Conservation (phyloP, 768 basidiomycete species). For the Lactarius sanguifluus region DNA sequence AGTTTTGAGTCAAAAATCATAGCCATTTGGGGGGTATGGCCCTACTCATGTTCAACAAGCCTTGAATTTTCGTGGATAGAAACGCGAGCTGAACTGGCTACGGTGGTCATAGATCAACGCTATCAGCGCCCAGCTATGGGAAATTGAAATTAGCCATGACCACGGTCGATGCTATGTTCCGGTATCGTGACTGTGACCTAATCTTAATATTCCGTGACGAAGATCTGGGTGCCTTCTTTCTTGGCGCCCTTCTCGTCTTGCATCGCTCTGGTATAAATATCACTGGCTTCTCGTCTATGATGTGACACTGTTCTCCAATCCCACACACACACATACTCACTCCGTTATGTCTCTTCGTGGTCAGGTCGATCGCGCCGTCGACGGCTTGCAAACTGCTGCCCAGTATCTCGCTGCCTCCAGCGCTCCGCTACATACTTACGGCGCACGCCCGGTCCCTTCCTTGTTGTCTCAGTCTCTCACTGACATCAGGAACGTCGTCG, state of each 20-base stretch:
- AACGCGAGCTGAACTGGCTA: not conserved
- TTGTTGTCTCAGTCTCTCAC: constrained; percentile 8
- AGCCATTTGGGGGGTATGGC: not conserved
- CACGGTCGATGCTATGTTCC: constrained; percentile 2
- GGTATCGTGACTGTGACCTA: not conserved
- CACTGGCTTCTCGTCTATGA: not conserved
- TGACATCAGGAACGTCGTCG: constrained; percentile 16
- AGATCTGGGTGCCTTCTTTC: not conserved
- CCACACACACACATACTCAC: not conserved
- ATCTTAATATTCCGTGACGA: not conserved
- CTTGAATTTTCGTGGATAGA: not conserved
- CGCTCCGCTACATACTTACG: constrained; percentile 19
- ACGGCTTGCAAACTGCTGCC: constrained; percentile 11
- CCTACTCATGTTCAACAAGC: too few relatives aligned
- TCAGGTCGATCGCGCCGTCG: not conserved
- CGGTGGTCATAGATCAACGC: not conserved
- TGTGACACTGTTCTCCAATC: constrained; percentile 8
- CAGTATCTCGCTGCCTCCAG: not conserved
- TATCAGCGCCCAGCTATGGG: not conserved
- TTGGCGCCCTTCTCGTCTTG: not conserved
- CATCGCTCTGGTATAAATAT: constrained; percentile 17
- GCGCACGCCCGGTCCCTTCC: constrained; percentile 12
- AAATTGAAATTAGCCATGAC: not conserved
- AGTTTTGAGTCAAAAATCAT: not conserved
- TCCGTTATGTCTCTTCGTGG: constrained; percentile 11